Evolutionary conservation across 306 rosid genomes (phyloP), one percentile per base, ranked within the genome.

Genomic region (Neltuma alba): DNA sequence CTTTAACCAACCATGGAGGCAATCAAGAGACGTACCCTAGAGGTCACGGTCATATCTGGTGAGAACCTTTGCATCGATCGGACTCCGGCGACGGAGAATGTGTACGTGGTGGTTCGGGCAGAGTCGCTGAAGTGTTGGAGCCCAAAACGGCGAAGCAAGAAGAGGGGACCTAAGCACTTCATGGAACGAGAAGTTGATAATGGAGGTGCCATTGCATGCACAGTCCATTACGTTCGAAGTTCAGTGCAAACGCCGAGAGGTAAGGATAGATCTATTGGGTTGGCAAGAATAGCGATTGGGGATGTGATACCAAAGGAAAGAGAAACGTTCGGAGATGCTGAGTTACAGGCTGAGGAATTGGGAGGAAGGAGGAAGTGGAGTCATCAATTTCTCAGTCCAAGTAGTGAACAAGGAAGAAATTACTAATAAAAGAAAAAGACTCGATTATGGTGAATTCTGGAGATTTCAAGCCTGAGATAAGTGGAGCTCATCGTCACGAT

Each of bases 141-240:
- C 33, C 63, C 14, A 57, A 57, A 57, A 28, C 27, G 33, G 34
- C 63, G 15, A 57, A 10, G 63, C 63, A 57, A 12, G 33, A 25
- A 25, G 33, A 4, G 33, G 31, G 15, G 15, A 57, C 16, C 25
- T 25, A 9, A 57, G 63, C 63, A 57, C 33, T 57, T 11, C 11
- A 1, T 57, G 63, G 63, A 57, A 57, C 31, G 63, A 57, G 33
- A 57, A 57, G 63, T 25, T 57, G 63, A 57, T 25, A 2, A 11
- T 57, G 63, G 63, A 57, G 63, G 33, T 57, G 63, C 63, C 63
- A 57, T 9, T 10, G 34, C 63, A 25, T 25, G 63, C 63, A 57
- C 63, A 57, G 33, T 23, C 33, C 11, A 25, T 57, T 25, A 57
- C 63, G 33, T 57, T 57, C 7, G 33, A 57, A 57, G 63, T 25